phyloP scores from a whole-genome alignment of 345 rosid genomes.

The Microcos paniculata region DNA sequence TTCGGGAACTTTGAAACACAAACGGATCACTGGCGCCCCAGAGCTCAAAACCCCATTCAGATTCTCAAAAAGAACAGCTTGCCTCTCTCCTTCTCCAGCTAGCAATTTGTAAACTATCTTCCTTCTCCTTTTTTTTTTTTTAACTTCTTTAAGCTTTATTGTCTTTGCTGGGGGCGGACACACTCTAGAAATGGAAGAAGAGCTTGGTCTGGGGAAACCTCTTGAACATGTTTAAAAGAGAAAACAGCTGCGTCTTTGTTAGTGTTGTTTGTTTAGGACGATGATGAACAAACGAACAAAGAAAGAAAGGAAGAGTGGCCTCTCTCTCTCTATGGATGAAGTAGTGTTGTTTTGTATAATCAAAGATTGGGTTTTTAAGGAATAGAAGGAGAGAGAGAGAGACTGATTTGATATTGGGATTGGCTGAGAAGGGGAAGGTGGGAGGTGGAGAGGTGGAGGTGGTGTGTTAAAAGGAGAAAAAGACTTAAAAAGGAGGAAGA shows the following conservation, averaged over 20 bases:
- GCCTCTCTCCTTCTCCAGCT: background rate
- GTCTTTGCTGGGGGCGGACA: background rate
- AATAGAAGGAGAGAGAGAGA: background rate
- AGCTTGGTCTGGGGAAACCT: constrained; percentile 10
- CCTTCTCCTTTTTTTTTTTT: background rate
- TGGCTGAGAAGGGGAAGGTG: background rate
- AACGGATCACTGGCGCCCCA: constrained; percentile 1
- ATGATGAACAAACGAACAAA: background rate
- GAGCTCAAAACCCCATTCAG: constrained; percentile 9
- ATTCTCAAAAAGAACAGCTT: background rate
- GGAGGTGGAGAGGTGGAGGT: background rate
- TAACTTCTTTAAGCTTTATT: background rate
- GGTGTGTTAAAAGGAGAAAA: constrained; percentile 2
- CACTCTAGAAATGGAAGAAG: constrained; percentile 3
- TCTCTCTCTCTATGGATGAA: background rate
- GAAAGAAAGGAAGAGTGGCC: background rate
- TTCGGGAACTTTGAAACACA: background rate
- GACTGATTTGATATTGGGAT: constrained; percentile 20
- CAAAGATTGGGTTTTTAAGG: background rate
- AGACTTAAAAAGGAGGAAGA: background rate
- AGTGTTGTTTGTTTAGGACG: background rate
- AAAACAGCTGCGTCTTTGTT: constrained; percentile 2
- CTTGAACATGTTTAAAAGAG: constrained; percentile 9
- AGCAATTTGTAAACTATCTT: background rate
- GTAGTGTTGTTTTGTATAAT: background rate